Evolutionary conservation across 2,329 filamentous ascomycete species (phyloP).

Genomic region (Lecanicillium sp.): DNA sequence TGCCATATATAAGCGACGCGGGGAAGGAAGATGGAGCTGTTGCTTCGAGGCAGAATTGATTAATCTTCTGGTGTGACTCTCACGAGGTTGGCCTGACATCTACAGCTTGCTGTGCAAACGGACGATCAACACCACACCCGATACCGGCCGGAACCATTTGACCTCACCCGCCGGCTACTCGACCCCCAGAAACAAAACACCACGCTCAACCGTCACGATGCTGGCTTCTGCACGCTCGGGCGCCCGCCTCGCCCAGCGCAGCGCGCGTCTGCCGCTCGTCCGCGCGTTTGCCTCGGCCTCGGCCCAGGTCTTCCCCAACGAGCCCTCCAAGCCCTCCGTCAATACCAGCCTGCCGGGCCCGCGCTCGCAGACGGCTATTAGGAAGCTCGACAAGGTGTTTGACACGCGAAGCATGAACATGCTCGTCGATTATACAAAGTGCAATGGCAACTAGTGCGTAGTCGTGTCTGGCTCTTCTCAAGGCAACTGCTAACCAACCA

Average conservation of each 20-base stretch:
- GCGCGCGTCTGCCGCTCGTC: neutral
- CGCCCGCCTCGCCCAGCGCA: constrained; percentile 1
- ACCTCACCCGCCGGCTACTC: too few species aligned
- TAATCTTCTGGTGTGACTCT: too few species aligned
- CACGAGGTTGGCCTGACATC: too few species aligned
- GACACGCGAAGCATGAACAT: constrained; percentile 83
- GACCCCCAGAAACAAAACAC: too few species aligned
- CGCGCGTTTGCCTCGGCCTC: constrained; percentile 16
- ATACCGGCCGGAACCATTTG: too few species aligned
- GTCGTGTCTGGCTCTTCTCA: too few species aligned
- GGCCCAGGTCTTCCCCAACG: constrained; percentile 33
- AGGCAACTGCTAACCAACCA: constrained; percentile 1
- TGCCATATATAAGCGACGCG: too few species aligned
- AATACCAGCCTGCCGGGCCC: constrained; percentile 68
- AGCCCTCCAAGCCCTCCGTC: constrained; percentile 44
- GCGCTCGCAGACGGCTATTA: constrained; percentile 59
- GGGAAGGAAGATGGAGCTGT: too few species aligned
- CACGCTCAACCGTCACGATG: neutral
- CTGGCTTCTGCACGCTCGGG: constrained; percentile 2
- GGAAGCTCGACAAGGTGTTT: constrained; percentile 70
- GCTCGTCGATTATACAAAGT: constrained; percentile 67
- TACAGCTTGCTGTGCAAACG: too few species aligned
- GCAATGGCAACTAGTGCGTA: constrained; percentile 63
- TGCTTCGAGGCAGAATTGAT: too few species aligned
- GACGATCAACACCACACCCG: too few species aligned